Conservation (phyloP, 306 rosid genomes). For the Cucumis sativus region Cucumber_9930_V3 NC_026655.2:1078501-1079000, state of each 20-base stretch:
- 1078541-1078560: constrained; percentile 27
- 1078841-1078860: constrained; percentile 44
- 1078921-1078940: background rate
- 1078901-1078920: background rate
- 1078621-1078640: constrained; percentile 41
- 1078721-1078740: constrained; percentile 64
- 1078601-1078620: constrained; percentile 27
- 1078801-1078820: constrained; percentile 34
- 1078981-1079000: background rate
- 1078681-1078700: constrained; percentile 22
- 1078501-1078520: constrained; percentile 64
- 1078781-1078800: constrained; percentile 71
- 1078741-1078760: constrained; percentile 82
- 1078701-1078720: constrained; percentile 24
- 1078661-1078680: constrained; percentile 32
- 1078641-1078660: constrained; percentile 33
- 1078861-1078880: constrained; percentile 46
- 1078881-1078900: constrained; percentile 27
- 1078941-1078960: background rate
- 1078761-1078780: constrained; percentile 43
- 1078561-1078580: constrained; percentile 45
- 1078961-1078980: background rate
- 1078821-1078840: constrained; percentile 44
- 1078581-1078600: constrained; percentile 27
- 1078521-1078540: constrained; percentile 49